Percentiles rank a stretch among this genome's conserved stretches.
Evolutionary conservation across 2,329 filamentous ascomycete genomes (phyloP).

Genomic region (Fusarium illudens): DNA sequence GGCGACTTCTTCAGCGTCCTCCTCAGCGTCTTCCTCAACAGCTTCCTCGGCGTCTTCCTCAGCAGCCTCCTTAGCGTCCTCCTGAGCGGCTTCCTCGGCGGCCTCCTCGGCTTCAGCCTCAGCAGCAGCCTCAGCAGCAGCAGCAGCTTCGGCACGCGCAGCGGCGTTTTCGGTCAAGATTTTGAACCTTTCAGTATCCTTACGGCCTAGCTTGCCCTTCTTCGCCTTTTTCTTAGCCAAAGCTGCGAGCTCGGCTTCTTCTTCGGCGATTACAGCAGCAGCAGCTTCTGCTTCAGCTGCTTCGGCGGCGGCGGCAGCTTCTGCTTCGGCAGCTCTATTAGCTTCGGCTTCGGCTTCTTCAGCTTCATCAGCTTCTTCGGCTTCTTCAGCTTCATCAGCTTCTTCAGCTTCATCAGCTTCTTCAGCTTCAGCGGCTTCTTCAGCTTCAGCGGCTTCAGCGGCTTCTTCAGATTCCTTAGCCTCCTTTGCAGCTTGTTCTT

Average conservation of each 20-base stretch:
- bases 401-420: conserved; percentile 44
- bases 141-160: conserved; percentile 26
- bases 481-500: conserved; percentile 37
- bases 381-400: conserved; percentile 21
- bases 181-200: conserved; percentile 34
- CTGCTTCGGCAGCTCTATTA: conserved; percentile 14
- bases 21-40: background rate
- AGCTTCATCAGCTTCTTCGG: conserved; percentile 45
- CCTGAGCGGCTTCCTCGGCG: conserved; percentile 22
- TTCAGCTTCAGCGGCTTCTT: conserved; percentile 28
- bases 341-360: conserved; percentile 17
- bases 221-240: conserved; percentile 49
- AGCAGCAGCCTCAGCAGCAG: conserved; percentile 12
- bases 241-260: conserved; percentile 52
- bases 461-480: conserved; percentile 33
- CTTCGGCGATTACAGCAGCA: conserved; percentile 23
- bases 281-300: conserved; percentile 42
- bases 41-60: conserved; percentile 16
- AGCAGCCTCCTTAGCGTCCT: conserved; percentile 15
- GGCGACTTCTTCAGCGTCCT: background rate
- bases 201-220: conserved; percentile 43
- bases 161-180: conserved; percentile 24
- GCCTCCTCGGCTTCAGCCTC: conserved; percentile 25
- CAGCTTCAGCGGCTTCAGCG: conserved; percentile 4
- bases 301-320: conserved; percentile 8